These are phyloP conservation scores for Ogataea ramenticola DNA, from an alignment of 805 yeast genomes.

Conservation along the genomic window DNA sequence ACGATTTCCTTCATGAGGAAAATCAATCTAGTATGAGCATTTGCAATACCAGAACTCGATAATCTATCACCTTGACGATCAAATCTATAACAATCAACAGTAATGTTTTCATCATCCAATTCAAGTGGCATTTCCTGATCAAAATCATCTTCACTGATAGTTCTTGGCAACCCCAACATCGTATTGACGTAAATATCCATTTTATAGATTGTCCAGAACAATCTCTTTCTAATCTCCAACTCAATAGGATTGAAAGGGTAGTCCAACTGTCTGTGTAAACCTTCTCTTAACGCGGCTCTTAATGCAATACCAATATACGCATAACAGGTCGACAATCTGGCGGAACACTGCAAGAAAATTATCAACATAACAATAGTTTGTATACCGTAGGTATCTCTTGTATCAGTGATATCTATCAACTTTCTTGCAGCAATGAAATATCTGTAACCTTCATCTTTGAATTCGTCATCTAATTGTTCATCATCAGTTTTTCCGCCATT, in stretches of 20 bases:
- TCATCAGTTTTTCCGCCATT: conserved; percentile 22
- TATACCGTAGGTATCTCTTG: conserved; percentile 72
- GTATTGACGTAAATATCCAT: conserved; percentile 88
- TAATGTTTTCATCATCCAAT: conserved; percentile 80
- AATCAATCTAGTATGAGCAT: conserved; percentile 73
- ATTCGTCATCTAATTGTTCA: conserved; percentile 23
- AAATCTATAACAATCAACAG: conserved; percentile 47
- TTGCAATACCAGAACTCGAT: conserved; percentile 74
- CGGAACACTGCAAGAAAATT: conserved; percentile 80
- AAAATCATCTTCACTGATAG: conserved; percentile 68
- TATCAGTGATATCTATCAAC: conserved; percentile 75
- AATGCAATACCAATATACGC: conserved; percentile 85
- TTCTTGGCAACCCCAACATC: conserved; percentile 76
- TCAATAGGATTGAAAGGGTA: conserved; percentile 68
- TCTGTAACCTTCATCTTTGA: conserved; percentile 71
- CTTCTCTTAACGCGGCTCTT: conserved; percentile 75
- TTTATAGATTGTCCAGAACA: conserved; percentile 86
- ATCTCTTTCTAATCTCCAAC: conserved; percentile 72
- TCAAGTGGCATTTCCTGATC: conserved; percentile 85
- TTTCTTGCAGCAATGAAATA: conserved; percentile 78
- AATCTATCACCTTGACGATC: conserved; percentile 40
- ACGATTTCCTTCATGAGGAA: conserved; percentile 66
- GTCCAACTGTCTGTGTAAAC: conserved; percentile 68
- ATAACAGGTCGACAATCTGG: conserved; percentile 79
- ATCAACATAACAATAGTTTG: conserved; percentile 85